Evolutionary conservation across 306 rosid genomes (phyloP).

Genomic region (Citrullus amarus): DNA sequence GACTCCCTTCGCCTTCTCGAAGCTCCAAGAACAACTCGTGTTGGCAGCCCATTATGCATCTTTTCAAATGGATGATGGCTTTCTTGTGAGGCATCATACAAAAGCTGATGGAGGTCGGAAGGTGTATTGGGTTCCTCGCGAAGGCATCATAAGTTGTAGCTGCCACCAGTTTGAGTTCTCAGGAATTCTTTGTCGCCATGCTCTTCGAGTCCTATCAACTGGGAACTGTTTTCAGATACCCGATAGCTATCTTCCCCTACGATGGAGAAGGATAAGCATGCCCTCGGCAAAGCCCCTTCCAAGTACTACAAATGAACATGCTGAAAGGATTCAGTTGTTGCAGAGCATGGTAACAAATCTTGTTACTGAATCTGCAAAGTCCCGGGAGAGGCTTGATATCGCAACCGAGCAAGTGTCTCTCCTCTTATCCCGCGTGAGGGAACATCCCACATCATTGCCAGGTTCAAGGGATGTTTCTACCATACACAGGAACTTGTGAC

Average conservation of each 20-base stretch:
- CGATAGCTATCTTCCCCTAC: conserved; percentile 76
- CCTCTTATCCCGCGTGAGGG: conserved; percentile 62
- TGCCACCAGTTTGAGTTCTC: conserved; percentile 92
- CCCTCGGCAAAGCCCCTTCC: conserved; percentile 51
- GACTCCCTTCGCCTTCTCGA: conserved; percentile 85
- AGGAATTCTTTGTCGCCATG: conserved; percentile 84
- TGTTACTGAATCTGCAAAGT: conserved; percentile 76
- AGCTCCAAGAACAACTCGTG: conserved; percentile 93
- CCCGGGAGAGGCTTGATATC: conserved; percentile 66
- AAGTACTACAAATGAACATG: conserved; percentile 40
- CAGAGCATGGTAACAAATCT: conserved; percentile 70
- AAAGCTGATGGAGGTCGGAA: conserved; percentile 80
- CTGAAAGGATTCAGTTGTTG: conserved; percentile 58
- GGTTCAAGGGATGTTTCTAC: conserved; percentile 46
- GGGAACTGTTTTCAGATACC: conserved; percentile 96
- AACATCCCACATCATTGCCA: conserved; percentile 59
- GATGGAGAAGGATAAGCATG: conserved; percentile 80
- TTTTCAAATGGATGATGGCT: conserved; percentile 73
- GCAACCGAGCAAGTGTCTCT: conserved; percentile 71
- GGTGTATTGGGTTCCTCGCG: conserved; percentile 69
- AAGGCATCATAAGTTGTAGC: conserved; percentile 86
- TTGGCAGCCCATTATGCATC: conserved; percentile 96
- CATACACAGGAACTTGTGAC: conserved; percentile 29
- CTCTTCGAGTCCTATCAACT: conserved; percentile 85
- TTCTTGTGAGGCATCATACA: conserved; percentile 93